Base-by-base conservation (phyloP, 352 stramenopile genomes). In the Phytophthora vignae region DNA sequence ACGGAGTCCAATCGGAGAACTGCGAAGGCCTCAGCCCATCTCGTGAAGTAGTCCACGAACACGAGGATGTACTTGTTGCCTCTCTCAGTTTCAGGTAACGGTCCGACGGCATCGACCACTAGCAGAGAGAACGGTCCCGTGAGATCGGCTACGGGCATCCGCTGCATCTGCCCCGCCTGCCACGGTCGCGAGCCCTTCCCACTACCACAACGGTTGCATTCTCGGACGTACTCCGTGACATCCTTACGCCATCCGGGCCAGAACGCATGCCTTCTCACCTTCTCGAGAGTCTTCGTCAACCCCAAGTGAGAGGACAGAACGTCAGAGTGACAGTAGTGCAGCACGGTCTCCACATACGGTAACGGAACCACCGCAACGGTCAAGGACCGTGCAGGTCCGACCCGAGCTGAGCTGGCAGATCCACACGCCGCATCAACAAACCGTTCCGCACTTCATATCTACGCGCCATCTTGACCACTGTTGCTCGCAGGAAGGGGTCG, bases 291-390 rank as follows among this genome's bases (percentile, higher is more conserved):
- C 38, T 71, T 61, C 0, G 36, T 65, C 3, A 60, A 2, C 6
- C 64, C 56, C 48, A 52, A 31, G 21, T 66, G 49, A 1, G 49
- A 33, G 4, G 56, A 60, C 38, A 66, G 9, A 2, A 66, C 5
- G 19, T 66, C 64, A 2, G 21, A 9, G n/a, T 65, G 64, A 33
- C 64, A 71, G 46, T 42, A 62, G 19, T 65, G 46, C 14, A 71
- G 27, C 5, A 71, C 64, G 2, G 64, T 66, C 3, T 57, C 64
- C 1, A 71, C 31, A 14, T 55, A 71, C 15, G 48, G 10, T 8
- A 48, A 10, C 1, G 64, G 55, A 8, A 71, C 14, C 22, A 60
- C 55, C 0, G 55, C 49, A 7, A 71, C 55, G 3, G 12, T 55
- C 5, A 64, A n/a, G 0, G 55, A 38, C 25, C 48, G 46, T 8